Base-by-base conservation (phyloP, 179 eudicot genomes). In the Drosera spatulata region DNA sequence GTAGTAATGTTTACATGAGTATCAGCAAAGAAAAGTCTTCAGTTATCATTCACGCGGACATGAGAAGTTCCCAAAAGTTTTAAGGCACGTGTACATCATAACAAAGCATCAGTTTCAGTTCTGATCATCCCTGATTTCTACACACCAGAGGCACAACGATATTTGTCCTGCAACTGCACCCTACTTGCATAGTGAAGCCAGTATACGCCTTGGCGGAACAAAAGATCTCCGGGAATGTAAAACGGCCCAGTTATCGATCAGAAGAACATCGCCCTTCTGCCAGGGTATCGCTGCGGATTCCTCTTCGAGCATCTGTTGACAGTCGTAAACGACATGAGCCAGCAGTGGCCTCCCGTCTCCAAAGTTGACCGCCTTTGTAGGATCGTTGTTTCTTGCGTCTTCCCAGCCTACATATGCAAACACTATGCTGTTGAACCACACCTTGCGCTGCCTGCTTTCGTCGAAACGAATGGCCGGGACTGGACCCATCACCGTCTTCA, bases 401-500 rank as follows among this genome's bases (percentile, higher is more conserved):
- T 77, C 66, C 75, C 75, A 77, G 10, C 79, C 82, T 0, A 75
- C 75, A 22, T 75, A 73, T 41, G 82, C 79, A 22, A 77, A 79
- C 55, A 82, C 84, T 75, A 82, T 77, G 66, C 73, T 75, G 58
- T 82, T 82, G 67, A 82, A 80, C 87, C 87, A 82, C 1, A 71
- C 80, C 63, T 80, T 82, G 50, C 80, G 70, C 3, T 68, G 63
- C 56, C 82, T 66, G 40, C 69, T 64, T 50, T 70, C 33, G 60
- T 77, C 79, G 1, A 66, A 45, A 54, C 73, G 80, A 64, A 77
- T 59, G 3, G 72, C 87, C 3, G 85, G 85, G 61, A 75, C 68
- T 3, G 87, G 82, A 39, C 87, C 80, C 79, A 77, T 80, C 15
- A 77, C 37, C 2, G 80, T 68, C 50, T 80, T 82, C 52, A 71